Evolutionary conservation across 441 rosid species (phyloP).

Genomic region (Adansonia gregorii): DNA sequence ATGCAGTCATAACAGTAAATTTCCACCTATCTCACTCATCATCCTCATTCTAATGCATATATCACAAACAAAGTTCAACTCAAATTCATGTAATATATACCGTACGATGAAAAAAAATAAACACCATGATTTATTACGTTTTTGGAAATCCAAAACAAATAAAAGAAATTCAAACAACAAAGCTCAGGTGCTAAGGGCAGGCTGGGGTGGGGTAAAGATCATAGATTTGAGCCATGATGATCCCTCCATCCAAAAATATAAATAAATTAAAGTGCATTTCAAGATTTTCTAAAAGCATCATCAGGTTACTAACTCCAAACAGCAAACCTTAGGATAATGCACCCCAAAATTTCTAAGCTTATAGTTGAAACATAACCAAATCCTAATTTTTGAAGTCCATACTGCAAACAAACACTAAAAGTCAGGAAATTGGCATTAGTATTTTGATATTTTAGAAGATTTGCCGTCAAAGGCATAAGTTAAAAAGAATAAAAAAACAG

Average conservation of each 20-base stretch:
- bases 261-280: neutral
- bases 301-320: slow-evolving; percentile 18
- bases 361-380: slow-evolving; percentile 17
- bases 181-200: neutral
- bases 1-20: neutral
- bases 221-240: neutral
- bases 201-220: neutral
- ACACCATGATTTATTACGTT: neutral
- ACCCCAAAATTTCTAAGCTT: neutral
- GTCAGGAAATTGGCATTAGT: neutral
- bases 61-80: neutral
- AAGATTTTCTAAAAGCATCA: slow-evolving; percentile 12
- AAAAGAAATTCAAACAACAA: slow-evolving; percentile 2
- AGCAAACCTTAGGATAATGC: neutral
- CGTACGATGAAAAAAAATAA: neutral
- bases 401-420: neutral
- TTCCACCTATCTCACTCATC: neutral
- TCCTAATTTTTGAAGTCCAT: slow-evolving; percentile 12
- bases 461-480: neutral
- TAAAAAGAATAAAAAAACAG: neutral
- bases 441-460: slow-evolving; percentile 11
- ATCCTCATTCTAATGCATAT: neutral
- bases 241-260: neutral
- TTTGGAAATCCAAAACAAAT: neutral
- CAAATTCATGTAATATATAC: slow-evolving; percentile 13